Evolutionary conservation across 768 basidiomycete species (phyloP), one percentile per base, ranked within the genome.

Genomic region (Russula abietina): DNA sequence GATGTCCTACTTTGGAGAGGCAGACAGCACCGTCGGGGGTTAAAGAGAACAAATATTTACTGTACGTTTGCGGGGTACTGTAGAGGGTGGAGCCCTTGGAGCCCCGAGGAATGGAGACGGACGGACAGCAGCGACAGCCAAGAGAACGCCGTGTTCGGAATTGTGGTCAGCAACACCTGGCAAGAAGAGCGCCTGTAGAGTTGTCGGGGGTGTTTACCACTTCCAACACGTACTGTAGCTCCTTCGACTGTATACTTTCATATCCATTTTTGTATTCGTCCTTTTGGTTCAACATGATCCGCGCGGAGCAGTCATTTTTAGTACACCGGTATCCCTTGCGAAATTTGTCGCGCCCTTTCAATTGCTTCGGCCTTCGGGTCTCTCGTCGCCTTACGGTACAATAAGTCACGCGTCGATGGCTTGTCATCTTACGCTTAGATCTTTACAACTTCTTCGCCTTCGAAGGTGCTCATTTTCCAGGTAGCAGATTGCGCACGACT

Each of bases 101-200:
- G 62, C 51, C 16, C 33, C 16, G 24, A 48, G 51, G 56, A 63
- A 59, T 58, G 62, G 62, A 63, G 57, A 57, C 51, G 49, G 57
- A 57, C 51, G 49, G 53, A 53, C 30, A 26, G 11, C 14, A 49
- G 17, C 51, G 33, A 62, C n/a, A 54, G 22, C 26, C 16, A 46
- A 45, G 49, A n/a, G 62, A 54, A 48, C 57, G 49, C 57, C 38
- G 38, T 54, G 33, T 63, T 41, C 38, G 52, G 62, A 55, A 48
- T 41, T 26, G 38, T 38, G 30, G 52, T 63, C 50, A 41, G 22
- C 45, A 45, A 24, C 45, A 4, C 11, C 14, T 14, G 45, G 24
- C 22, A 48, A 55, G 22, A 26, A 45, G 45, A 6, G 36, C 45
- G 36, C 57, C 45, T 38, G 46, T 12, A 28, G 45, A 36, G 36